Base-by-base conservation (phyloP, 768 basidiomycete species). In the Phanerochaete sordida region DNA sequence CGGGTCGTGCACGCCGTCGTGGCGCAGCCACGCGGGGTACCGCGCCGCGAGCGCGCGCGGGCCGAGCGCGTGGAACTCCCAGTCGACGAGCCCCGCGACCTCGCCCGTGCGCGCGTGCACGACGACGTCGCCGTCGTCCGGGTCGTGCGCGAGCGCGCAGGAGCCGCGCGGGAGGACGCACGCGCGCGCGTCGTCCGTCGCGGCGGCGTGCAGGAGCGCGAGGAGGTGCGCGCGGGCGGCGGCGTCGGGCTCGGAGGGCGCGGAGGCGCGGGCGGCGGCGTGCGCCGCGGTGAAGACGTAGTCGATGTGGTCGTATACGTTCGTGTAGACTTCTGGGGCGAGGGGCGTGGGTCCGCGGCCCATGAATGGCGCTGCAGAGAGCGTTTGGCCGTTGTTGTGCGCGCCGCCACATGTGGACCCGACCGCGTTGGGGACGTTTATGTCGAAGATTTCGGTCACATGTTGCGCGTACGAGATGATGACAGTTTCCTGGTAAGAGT, bases 21-120 rank as follows among this genome's bases (percentile, higher is more conserved):
- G 69, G 16, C 63, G 60, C 2, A 72, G 58, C 65, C 68, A 72
- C 1, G 33, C 19, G 5, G 70, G 70, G 51, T 68, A 65, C n/a
- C 61, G 37, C 24, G 64, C 70, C 11, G 64, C 70, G 4, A 70
- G 57, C 1, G 64, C 63, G 12, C 64, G 65, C 23, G 70, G 70
- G 2, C 53, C 31, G 6, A 66, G 48, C 7, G 57, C 48, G 47
- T 70, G 67, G 49, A 19, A 47, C 54, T 64, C 67, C 70, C 70
- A 72, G 43, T 67, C 69, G 8, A 68, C 49, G 37, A 69, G 33
- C 12, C 59, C 65, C 23, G 64, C 59, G 26, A 72, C 53, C 45
- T 3, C 47, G 24, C 3, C 68, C 64, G 26, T 57, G 55, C 9
- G 21, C 24, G n/a, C 57, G 49, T 65, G 58, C 19, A 66, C 35